These are phyloP conservation scores for Wallacemonas collosoma DNA, from an alignment of 208 protist genomes.

Conservation along the genomic window DNA sequence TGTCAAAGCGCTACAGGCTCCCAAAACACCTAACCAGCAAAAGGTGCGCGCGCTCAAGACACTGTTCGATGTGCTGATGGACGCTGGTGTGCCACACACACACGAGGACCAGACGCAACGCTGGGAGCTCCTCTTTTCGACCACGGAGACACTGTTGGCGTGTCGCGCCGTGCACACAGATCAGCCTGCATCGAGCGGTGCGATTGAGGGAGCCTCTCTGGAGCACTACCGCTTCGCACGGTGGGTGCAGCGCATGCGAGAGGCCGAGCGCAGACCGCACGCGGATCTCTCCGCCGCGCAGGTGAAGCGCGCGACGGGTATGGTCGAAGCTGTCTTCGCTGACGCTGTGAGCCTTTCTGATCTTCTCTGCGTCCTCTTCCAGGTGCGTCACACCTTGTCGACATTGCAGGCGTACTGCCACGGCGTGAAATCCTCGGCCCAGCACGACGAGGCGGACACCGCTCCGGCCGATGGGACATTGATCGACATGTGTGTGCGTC, in stretches of 20 bases:
- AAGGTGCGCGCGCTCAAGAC: slow-evolving; percentile 90
- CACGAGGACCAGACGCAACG: slow-evolving; percentile 54
- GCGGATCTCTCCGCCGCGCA: slow-evolving; percentile 87
- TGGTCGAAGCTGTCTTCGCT: slow-evolving; percentile 74
- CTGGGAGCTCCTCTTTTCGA: slow-evolving; percentile 78
- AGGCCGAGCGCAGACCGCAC: slow-evolving; percentile 77
- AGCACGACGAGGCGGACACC: slow-evolving; percentile 17
- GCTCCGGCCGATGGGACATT: slow-evolving; percentile 22
- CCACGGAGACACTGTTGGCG: slow-evolving; percentile 59
- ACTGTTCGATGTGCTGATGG: slow-evolving; percentile 73
- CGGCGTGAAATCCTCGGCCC: slow-evolving; percentile 25
- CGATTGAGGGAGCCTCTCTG: slow-evolving; percentile 35
- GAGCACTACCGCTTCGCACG: slow-evolving; percentile 78
- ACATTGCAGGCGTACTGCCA: slow-evolving; percentile 44
- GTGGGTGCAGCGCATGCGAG: slow-evolving; percentile 86
- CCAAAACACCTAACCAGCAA: slow-evolving; percentile 74
- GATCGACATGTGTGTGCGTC: slow-evolving; percentile 46
- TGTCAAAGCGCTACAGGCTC: slow-evolving; percentile 79
- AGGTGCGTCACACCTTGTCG: slow-evolving; percentile 37
- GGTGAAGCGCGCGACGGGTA: slow-evolving; percentile 69
- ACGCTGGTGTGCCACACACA: slow-evolving; percentile 79
- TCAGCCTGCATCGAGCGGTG: slow-evolving; percentile 15
- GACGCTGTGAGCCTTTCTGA: slow-evolving; percentile 31
- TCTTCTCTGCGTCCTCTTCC: slow-evolving; percentile 26
- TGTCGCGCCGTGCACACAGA: slow-evolving; percentile 46